Percentiles rank a stretch among this genome's conserved stretches.
phyloP scores from a whole-genome alignment of 495 filamentous ascomycete genomes.

The Chaetomium tenue region DNA sequence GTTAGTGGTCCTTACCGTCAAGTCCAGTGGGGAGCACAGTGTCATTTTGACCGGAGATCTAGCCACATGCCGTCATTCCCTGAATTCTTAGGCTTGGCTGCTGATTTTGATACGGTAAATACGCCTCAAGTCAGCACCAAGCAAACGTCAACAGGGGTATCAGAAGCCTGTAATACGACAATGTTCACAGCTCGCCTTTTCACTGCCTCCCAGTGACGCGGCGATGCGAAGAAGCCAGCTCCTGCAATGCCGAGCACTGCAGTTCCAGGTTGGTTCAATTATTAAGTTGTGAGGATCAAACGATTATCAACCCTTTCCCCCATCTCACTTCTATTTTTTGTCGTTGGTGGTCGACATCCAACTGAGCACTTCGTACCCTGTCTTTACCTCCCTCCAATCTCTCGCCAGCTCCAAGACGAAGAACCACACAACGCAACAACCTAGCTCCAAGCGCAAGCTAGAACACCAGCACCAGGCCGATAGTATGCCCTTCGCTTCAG shows the following conservation, averaged over 20 bases:
- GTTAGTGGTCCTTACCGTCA: neutral
- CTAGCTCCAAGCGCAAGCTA: neutral
- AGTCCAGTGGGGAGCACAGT: neutral
- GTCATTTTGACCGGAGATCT: neutral
- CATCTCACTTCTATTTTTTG: neutral
- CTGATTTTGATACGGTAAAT: constrained; percentile 1
- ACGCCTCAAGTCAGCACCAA: neutral
- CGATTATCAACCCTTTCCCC: neutral
- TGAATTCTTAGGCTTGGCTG: constrained; percentile 1
- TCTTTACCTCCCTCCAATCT: neutral
- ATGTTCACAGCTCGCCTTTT: neutral
- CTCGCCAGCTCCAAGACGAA: neutral
- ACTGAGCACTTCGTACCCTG: too few relatives aligned
- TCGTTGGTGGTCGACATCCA: neutral
- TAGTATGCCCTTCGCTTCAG: constrained; percentile 55
- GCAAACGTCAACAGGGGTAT: neutral
- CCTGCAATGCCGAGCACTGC: neutral
- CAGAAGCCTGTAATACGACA: constrained; percentile 11
- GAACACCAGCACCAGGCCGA: constrained; percentile 12
- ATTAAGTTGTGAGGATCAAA: neutral
- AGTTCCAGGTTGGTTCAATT: neutral
- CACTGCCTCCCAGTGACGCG: constrained; percentile 18
- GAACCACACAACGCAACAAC: neutral
- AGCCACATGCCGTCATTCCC: constrained; percentile 14
- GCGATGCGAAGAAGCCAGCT: constrained; percentile 17